A percentile compares a stretch with the other conserved stretches of the same genome.
Evolutionary conservation across 352 stramenopile genomes (phyloP).

Genomic region (Hyaloperonospora brassicae): DNA sequence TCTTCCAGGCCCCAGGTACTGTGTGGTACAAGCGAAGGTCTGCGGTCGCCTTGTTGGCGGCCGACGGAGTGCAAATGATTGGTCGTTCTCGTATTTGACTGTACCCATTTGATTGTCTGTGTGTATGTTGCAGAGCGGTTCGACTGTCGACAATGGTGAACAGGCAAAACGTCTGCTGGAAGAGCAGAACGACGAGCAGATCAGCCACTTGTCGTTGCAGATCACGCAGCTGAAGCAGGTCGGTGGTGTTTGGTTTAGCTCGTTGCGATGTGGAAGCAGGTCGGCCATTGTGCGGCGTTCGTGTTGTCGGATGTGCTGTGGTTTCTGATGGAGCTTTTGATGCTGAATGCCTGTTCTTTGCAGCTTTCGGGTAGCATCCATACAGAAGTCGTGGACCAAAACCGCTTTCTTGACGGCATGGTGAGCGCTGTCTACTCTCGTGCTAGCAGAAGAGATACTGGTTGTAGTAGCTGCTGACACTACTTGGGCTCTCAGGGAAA

Average conservation of each 20-base stretch:
- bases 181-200: conserved; percentile 85
- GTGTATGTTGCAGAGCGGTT: conserved; percentile 23
- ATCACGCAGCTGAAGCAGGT: conserved; percentile 84
- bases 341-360: conserved; percentile 5
- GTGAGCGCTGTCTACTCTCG: conserved; percentile 22
- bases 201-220: conserved; percentile 82
- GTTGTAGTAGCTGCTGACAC: conserved; percentile 2
- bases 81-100: no score
- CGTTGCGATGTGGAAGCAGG: not conserved
- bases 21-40: not conserved
- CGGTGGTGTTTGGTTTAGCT: not conserved
- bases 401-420: conserved; percentile 76
- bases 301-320: no score
- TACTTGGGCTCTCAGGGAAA: conserved; percentile 39
- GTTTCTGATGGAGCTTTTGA: conserved; percentile 1
- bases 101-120: not conserved
- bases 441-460: not conserved
- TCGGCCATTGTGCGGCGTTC: no score
- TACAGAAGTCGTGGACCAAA: conserved; percentile 71
- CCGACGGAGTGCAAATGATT: no score
- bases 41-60: not conserved
- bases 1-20: conserved; percentile 41
- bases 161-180: conserved; percentile 73
- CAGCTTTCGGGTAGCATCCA: conserved; percentile 78
- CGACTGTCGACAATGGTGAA: conserved; percentile 49